Evolutionary conservation across 306 rosid species (phyloP), one percentile per base, ranked within the genome.

Genomic region (Heteromeles arbutifolia): DNA sequence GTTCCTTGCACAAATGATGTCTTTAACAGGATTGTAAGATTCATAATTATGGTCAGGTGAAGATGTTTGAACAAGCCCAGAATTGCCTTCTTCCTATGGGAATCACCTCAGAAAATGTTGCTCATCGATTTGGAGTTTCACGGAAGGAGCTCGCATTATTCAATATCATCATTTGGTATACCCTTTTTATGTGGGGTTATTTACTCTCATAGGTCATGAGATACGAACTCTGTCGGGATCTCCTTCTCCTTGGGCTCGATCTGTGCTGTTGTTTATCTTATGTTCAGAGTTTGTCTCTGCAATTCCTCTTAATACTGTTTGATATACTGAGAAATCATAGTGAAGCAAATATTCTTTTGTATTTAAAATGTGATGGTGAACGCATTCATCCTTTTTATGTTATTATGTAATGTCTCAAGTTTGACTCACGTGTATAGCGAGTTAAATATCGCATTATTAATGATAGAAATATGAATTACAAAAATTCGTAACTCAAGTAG

Each of bases 51-150:
- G 68, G 29, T 73, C 79, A 94, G 98, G 95, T 83, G 54, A 80
- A 92, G 84, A 71, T 71, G 19, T 79, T 87, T 65, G 92, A 88
- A 75, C 89, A 94, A 86, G 98, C 98, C 54, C 98, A 82, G 82
- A 91, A 84, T 57, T 94, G 97, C 82, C 95, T 94, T 80, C 96
- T 94, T 52, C 96, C 97, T 4, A 94, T 94, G 97, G 98, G 96
- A 4, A 18, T 94, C 75, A 91, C 98, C 79, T 94, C 98, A 18
- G 98, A 94, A 87, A 91, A 94, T 84, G 97, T 91, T 81, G 95
- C 97, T 22, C 78, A 87, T 1, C 96, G 90, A 70, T 94, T 94
- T 77, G 92, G 97, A 37, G 93, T 94, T 74, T 77, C 97, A 39
- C 88, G 97, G 85, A 79, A 84, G 79, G 90, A 90, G 76, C 97